Base-by-base conservation (phyloP, 1,284 basidiomycete species). In the Paramarasmius palmivorus region DNA sequence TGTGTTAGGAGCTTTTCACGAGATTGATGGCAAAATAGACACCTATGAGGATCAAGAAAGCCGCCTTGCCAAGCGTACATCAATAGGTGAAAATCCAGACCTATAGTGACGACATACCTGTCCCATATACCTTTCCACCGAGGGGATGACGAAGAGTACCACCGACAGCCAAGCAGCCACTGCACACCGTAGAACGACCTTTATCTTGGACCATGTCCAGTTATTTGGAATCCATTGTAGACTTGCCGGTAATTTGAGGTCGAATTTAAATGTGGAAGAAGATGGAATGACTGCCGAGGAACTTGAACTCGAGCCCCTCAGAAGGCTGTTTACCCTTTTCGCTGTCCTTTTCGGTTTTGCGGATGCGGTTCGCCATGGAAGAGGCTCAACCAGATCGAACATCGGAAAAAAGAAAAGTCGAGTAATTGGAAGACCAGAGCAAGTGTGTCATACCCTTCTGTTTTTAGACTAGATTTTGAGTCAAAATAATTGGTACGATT, bases 41-140 rank as follows among this genome's bases (percentile, higher is more conserved):
- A 84, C 85, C 80, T 4, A 91, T 77, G 4, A 90, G 68, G 40
- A 90, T 79, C 4, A 90, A 64, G 63, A 90, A 90, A 49, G 79
- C 77, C 2, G 86, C 85, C 82, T 86, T 6, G 57, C 8, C 46
- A 19, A 49, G 50, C 19, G 32, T 19, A 47, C 15, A 22, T 17
- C 37, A 52, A 36, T 53, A 40, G 29, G 49, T 55, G 25, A 62
- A 53, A 23, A 44, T 5, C n/a, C 34, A 38, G 37, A 53, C 41
- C 35, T 41, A 46, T 6, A 15, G 6, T 19, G n/a, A 32, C 40
- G 15, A 56, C 67, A 37, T 58, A 84, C 86, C 70, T 82, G 79
- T 2, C 90, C 90, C 65, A 91, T 68, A n/a, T 76, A 58, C 2
- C 60, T 54, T 60, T 83, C 71, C 2, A 82, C 72, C 0, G 61